A percentile compares a stretch with the other conserved stretches of the same genome.
Conservation (phyloP, 495 filamentous ascomycete genomes). For the Cercophora samala region DNA sequence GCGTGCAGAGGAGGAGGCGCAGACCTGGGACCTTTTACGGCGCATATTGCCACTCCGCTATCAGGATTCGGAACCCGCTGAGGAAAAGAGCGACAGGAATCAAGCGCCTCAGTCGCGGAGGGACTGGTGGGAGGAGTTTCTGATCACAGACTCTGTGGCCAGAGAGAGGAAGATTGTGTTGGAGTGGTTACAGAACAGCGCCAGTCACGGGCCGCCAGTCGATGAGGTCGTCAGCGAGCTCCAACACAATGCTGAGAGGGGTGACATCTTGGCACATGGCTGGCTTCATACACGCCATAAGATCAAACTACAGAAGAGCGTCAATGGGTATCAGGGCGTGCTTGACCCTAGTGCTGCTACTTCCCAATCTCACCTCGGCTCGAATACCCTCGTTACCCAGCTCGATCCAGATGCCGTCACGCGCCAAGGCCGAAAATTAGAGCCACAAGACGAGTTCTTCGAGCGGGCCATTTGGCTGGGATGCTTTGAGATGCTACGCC, state of each 20-base stretch:
- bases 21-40: slow-evolving; percentile 83
- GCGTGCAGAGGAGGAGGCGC: slow-evolving; percentile 60
- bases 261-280: slow-evolving; percentile 71
- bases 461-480: slow-evolving; percentile 85
- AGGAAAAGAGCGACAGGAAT: slow-evolving; percentile 21
- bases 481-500: slow-evolving; percentile 82
- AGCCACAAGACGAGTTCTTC: slow-evolving; percentile 76
- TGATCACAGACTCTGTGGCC: slow-evolving; percentile 48
- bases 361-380: slow-evolving; percentile 55
- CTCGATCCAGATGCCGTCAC: slow-evolving; percentile 87
- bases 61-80: slow-evolving; percentile 32
- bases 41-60: slow-evolving; percentile 54
- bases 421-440: slow-evolving; percentile 68
- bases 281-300: slow-evolving; percentile 89
- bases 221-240: slow-evolving; percentile 70
- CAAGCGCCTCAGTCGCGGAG: slow-evolving; percentile 34
- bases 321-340: slow-evolving; percentile 61
- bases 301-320: slow-evolving; percentile 84
- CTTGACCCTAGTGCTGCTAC: slow-evolving; percentile 57
- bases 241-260: slow-evolving; percentile 61
- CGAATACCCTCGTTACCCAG: slow-evolving; percentile 72
- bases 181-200: slow-evolving; percentile 76
- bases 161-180: slow-evolving; percentile 71
- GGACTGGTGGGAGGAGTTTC: slow-evolving; percentile 46
- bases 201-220: slow-evolving; percentile 64